phyloP scores from a whole-genome alignment of 768 basidiomycete genomes.

The Nevesoporus exiguus region DNA sequence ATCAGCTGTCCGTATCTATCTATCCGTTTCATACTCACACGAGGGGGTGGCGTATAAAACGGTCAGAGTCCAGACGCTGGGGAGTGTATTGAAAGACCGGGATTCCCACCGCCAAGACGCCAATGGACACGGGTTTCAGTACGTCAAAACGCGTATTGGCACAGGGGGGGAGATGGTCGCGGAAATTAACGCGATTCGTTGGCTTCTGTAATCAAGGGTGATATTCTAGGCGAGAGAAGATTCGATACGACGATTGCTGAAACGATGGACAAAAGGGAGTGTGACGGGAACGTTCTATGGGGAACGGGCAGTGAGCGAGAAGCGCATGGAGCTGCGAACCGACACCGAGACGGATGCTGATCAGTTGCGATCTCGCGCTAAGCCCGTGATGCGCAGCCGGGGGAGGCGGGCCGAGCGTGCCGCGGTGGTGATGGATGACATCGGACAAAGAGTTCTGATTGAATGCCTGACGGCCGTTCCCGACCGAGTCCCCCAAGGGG shows the following conservation, averaged over 20 bases:
- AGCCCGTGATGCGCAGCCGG: too few relatives aligned
- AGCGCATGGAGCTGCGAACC: too few relatives aligned
- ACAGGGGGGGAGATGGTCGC: background rate
- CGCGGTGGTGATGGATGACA: background rate
- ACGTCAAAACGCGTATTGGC: slow-evolving; percentile 16
- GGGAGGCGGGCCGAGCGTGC: background rate
- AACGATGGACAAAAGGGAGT: background rate
- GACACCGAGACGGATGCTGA: background rate
- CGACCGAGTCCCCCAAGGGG: too few relatives aligned
- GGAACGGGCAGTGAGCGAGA: too few relatives aligned
- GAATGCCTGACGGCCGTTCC: too few relatives aligned
- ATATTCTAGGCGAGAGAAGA: slow-evolving; percentile 11
- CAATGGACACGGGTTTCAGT: background rate
- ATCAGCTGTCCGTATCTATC: slow-evolving; percentile 25
- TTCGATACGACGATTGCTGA: background rate
- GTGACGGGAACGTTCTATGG: background rate
- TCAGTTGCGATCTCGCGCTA: background rate
- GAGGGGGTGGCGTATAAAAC: slow-evolving; percentile 17
- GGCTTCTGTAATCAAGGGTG: slow-evolving; percentile 17
- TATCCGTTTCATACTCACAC: slow-evolving; percentile 17
- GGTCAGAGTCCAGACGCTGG: slow-evolving; percentile 1
- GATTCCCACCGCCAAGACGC: slow-evolving; percentile 5
- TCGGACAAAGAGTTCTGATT: background rate
- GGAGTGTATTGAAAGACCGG: slow-evolving; percentile 3
- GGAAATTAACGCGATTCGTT: slow-evolving; percentile 24